A percentile compares a stretch with the other conserved stretches of the same genome.
These are phyloP conservation scores for Fusarium algeriense DNA, from an alignment of 2,329 filamentous ascomycete species.

Conservation along the genomic window DNA sequence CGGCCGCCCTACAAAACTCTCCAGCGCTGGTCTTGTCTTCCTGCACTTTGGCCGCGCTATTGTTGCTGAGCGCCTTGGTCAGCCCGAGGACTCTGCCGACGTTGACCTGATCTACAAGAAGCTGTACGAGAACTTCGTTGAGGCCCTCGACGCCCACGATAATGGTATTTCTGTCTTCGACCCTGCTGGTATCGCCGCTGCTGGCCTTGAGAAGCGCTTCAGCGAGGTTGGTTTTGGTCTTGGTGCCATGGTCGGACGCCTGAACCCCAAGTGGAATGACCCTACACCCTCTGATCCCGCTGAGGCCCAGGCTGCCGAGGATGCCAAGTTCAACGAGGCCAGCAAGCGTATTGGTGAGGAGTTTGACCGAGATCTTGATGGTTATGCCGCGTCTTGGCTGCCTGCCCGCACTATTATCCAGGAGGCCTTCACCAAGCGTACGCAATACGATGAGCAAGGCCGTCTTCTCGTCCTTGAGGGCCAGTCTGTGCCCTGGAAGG, in stretches of 20 bases:
- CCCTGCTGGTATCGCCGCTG: constrained; percentile 73
- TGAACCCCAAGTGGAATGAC: constrained; percentile 88
- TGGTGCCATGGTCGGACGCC: constrained; percentile 82
- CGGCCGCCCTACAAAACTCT: constrained; percentile 86
- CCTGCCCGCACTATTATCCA: constrained; percentile 86
- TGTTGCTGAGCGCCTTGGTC: constrained; percentile 69
- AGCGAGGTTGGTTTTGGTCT: constrained; percentile 85
- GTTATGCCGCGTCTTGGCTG: constrained; percentile 82
- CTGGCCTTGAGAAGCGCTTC: constrained; percentile 85
- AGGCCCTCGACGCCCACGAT: constrained; percentile 97
- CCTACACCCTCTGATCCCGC: constrained; percentile 62
- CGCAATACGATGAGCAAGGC: constrained; percentile 77
- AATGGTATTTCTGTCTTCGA: constrained; percentile 92
- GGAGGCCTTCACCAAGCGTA: constrained; percentile 77
- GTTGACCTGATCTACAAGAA: constrained; percentile 85
- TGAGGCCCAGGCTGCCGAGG: constrained; percentile 78
- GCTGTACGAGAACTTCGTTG: constrained; percentile 92
- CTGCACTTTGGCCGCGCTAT: constrained; percentile 93
- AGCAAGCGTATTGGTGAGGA: constrained; percentile 89
- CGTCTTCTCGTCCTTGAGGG: constrained; percentile 83
- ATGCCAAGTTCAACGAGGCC: constrained; percentile 81
- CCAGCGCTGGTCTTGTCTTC: constrained; percentile 93
- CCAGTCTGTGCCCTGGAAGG: constrained; percentile 92
- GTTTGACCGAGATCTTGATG: constrained; percentile 84
- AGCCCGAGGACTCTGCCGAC: constrained; percentile 72